Conservation (phyloP, 192 early-diverging fungal species). For the Umbelopsis sp. region DNA sequence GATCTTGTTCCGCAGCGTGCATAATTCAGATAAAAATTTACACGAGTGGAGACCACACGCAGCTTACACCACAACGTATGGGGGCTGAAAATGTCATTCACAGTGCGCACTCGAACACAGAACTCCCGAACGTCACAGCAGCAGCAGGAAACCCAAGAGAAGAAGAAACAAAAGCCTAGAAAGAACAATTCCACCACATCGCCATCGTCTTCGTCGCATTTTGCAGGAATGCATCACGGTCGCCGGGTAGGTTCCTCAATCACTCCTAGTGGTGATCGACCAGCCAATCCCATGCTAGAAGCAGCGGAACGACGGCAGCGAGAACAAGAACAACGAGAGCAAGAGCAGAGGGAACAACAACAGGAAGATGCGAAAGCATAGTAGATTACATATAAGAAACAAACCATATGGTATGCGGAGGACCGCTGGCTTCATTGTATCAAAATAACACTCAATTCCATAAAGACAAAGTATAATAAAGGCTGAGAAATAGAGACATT, state of each 20-base stretch:
- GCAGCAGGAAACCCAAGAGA: neutral
- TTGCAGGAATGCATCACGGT: neutral
- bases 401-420: no score
- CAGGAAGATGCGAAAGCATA: neutral
- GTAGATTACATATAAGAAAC: no score
- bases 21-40: no score
- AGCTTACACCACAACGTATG: no score
- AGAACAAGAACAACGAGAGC: neutral
- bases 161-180: neutral
- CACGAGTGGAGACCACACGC: no score
- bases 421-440: no score
- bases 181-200: neutral
- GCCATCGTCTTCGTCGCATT: neutral
- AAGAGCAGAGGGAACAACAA: neutral
- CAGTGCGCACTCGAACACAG: constrained; percentile 4
- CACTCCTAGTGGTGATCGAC: neutral
- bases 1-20: no score
- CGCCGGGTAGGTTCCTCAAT: neutral
- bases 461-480: no score
- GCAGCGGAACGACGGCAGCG: constrained; percentile 2
- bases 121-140: neutral
- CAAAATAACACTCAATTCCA: no score
- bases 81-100: neutral
- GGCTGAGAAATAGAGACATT: no score
- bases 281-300: constrained; percentile 7